Conservation (phyloP, 169 alveolate genomes). For the Babesia gibsoni region DNA sequence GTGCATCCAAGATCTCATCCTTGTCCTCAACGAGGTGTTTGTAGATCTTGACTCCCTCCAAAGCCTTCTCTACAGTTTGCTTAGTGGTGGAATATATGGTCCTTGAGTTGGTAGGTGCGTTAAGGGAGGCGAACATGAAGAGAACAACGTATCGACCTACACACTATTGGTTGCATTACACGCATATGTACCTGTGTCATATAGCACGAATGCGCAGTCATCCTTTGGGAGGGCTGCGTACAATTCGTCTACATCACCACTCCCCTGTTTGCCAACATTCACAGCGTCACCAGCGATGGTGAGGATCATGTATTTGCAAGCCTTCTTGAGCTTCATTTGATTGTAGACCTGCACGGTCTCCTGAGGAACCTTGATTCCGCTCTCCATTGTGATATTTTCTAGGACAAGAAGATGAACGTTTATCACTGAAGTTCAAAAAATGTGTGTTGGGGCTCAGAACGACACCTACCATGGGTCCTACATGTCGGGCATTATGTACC, state of each 20-base stretch:
- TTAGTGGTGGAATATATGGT: conserved; percentile 78
- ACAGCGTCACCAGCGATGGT: conserved; percentile 56
- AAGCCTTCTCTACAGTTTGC: conserved; percentile 71
- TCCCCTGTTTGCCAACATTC: conserved; percentile 32
- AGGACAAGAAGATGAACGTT: neutral
- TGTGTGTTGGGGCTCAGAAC: conserved; percentile 14
- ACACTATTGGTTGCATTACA: neutral
- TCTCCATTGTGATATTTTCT: conserved; percentile 62
- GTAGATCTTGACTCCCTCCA: conserved; percentile 69
- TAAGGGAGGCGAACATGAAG: conserved; percentile 74
- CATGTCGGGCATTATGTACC: conserved; percentile 36
- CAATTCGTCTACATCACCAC: conserved; percentile 64
- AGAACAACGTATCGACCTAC: conserved; percentile 71
- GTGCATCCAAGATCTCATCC: conserved; percentile 56
- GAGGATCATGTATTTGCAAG: conserved; percentile 69
- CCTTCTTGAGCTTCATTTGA: conserved; percentile 70
- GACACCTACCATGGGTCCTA: neutral
- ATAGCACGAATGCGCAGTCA: conserved; percentile 77
- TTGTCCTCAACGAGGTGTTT: conserved; percentile 73
- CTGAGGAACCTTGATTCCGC: conserved; percentile 75
- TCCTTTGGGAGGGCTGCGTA: conserved; percentile 44
- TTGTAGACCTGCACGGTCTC: conserved; percentile 68
- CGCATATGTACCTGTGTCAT: conserved; percentile 66
- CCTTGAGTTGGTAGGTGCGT: conserved; percentile 70
- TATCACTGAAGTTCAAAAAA: neutral